Conservation (phyloP, 441 rosid species). For the Brassica hybrid region DNA sequence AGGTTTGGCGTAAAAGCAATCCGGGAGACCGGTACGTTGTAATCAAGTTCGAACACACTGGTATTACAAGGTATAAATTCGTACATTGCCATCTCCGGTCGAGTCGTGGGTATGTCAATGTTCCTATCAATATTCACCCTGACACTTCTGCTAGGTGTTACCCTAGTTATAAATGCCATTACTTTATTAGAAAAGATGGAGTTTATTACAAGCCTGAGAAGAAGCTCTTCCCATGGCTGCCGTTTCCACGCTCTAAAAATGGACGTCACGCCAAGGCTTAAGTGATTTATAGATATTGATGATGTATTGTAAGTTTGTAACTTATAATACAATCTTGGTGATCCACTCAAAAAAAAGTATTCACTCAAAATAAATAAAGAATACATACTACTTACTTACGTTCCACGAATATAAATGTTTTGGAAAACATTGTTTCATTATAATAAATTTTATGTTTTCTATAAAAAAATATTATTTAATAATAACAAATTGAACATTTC, state of each 20-base stretch:
- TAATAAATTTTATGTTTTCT: not conserved
- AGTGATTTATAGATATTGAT: constrained; percentile 6
- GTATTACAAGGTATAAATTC: not conserved
- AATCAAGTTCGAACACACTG: constrained; percentile 15
- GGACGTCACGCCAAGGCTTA: constrained; percentile 13
- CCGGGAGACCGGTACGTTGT: constrained; percentile 34
- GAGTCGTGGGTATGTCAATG: constrained; percentile 35
- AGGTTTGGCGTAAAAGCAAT: constrained; percentile 28
- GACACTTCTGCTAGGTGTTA: constrained; percentile 27
- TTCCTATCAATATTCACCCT: constrained; percentile 22
- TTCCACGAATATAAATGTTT: not conserved
- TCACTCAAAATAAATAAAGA: not conserved
- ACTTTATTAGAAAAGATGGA: constrained; percentile 30
- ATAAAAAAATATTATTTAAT: too few relatives aligned
- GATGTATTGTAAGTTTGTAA: constrained; percentile 14
- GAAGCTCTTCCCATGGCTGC: constrained; percentile 27
- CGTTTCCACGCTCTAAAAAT: not conserved
- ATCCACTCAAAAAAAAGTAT: not conserved
- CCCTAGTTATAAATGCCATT: constrained; percentile 31
- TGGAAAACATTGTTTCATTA: not conserved
- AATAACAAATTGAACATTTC: not conserved
- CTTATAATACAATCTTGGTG: not conserved
- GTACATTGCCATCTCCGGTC: constrained; percentile 36
- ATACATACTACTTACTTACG: not conserved
- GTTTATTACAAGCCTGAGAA: constrained; percentile 32